A percentile compares a stretch with the other conserved stretches of the same genome.
These are phyloP conservation scores for Picochlorum costavermella DNA, from an alignment of 139 green algal genomes.

Conservation along the genomic window DNA sequence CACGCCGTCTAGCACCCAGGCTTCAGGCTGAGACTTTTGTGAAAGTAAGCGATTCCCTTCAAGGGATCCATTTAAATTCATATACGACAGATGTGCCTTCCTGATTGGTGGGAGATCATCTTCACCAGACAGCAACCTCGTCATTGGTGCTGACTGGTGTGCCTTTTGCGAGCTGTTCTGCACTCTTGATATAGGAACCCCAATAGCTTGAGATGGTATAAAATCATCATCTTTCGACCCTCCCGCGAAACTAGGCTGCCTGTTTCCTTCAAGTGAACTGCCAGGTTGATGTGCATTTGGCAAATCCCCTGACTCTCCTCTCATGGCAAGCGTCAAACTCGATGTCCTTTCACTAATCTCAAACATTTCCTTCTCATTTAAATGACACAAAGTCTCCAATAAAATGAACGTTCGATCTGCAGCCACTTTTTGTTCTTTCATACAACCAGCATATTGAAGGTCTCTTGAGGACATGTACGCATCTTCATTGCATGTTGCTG, in stretches of 20 bases:
- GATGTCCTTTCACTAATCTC: too few species aligned
- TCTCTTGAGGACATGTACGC: too few species aligned
- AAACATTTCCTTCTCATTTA: too few species aligned
- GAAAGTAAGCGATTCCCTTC: not conserved
- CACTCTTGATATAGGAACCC: not conserved
- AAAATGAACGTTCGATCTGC: too few species aligned
- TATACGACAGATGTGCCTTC: not conserved
- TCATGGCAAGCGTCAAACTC: too few species aligned
- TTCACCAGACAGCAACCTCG: not conserved
- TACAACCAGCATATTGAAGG: too few species aligned
- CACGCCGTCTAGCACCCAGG: not conserved
- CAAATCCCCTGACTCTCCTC: too few species aligned
- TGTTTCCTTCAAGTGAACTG: not conserved
- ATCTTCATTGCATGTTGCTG: too few species aligned
- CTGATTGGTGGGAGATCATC: slow-evolving; percentile 1
- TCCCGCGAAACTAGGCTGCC: not conserved
- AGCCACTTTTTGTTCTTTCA: too few species aligned
- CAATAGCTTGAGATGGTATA: not conserved
- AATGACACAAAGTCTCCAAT: too few species aligned
- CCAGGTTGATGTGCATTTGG: too few species aligned
- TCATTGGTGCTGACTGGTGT: not conserved
- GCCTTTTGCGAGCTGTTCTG: not conserved
- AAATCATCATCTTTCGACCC: not conserved
- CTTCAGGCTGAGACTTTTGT: not conserved
- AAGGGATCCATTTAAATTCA: not conserved